A percentile compares a stretch with the other conserved stretches of the same genome.
These are phyloP conservation scores for Metarhizium album DNA, from an alignment of 2,329 filamentous ascomycete genomes.

Conservation along the genomic window DNA sequence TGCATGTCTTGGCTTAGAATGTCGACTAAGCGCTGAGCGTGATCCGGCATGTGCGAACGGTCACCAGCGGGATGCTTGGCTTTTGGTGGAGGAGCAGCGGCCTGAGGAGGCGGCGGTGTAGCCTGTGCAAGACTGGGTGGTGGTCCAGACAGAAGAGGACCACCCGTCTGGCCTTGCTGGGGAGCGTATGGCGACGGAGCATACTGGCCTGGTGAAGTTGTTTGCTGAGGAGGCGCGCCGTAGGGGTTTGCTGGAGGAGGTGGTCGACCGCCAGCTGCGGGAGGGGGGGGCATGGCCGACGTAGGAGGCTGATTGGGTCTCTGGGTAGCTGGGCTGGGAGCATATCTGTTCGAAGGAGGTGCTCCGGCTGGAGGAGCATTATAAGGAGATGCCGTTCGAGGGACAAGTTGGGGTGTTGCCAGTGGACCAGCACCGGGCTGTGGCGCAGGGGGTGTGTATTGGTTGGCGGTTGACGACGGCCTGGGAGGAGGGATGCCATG, in stretches of 20 bases:
- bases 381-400: conserved; percentile 75
- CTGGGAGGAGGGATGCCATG: conserved; percentile 43
- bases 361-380: conserved; percentile 62
- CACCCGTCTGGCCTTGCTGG: conserved; percentile 31
- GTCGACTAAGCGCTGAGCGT: conserved; percentile 69
- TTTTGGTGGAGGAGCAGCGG: conserved; percentile 40
- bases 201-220: conserved; percentile 25
- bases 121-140: conserved; percentile 21
- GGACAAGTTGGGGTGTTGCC: conserved; percentile 46
- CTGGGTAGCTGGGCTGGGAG: conserved; percentile 52
- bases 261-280: conserved; percentile 28
- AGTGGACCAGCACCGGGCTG: conserved; percentile 54
- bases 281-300: conserved; percentile 29
- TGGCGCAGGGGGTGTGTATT: conserved; percentile 41
- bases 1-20: conserved; percentile 77
- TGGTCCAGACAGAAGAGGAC: conserved; percentile 18
- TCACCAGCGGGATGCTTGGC: conserved; percentile 72
- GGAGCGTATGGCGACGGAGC: conserved; percentile 24
- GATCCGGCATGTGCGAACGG: conserved; percentile 73
- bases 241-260: conserved; percentile 32
- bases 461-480: conserved; percentile 52
- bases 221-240: conserved; percentile 35
- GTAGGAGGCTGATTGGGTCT: conserved; percentile 32
- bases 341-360: conserved; percentile 66
- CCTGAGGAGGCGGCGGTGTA: conserved; percentile 36